Percentiles rank a stretch among this genome's conserved stretches.
phyloP scores from a whole-genome alignment of 192 early-diverging fungal genomes.

The Gigaspora rosea region DNA sequence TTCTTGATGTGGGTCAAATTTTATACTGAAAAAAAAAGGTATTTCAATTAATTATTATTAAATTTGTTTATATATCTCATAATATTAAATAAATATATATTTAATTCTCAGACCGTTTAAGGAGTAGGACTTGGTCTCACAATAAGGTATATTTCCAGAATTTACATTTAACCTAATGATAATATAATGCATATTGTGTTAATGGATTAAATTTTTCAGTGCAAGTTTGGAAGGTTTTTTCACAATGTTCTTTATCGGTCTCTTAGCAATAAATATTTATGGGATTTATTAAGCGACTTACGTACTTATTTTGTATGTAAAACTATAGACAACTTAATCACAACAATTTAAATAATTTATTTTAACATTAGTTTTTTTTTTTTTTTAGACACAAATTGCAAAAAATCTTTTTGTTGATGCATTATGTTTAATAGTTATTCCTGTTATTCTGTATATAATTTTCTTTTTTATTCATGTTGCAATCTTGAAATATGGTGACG shows the following conservation, averaged over 20 bases:
- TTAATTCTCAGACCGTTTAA: slow-evolving; percentile 62
- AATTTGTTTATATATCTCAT: background rate
- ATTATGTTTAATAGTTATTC: slow-evolving; percentile 83
- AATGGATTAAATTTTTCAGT: slow-evolving; percentile 41
- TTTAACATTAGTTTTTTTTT: background rate
- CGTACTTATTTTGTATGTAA: slow-evolving; percentile 50
- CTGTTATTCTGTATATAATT: slow-evolving; percentile 75
- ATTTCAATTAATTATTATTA: background rate
- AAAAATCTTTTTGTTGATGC: slow-evolving; percentile 83
- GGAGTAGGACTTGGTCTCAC: slow-evolving; percentile 76
- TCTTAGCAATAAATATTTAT: slow-evolving; percentile 82
- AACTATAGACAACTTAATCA: background rate
- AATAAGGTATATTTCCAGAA: slow-evolving; percentile 17
- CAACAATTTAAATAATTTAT: background rate
- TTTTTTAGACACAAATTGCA: slow-evolving; percentile 33
- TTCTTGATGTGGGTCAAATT: slow-evolving; percentile 90
- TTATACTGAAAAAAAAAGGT: slow-evolving; percentile 60
- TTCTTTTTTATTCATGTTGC: slow-evolving; percentile 91
- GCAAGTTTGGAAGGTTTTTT: slow-evolving; percentile 98
- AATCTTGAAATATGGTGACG: slow-evolving; percentile 73
- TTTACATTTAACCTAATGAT: background rate
- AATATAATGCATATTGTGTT: background rate
- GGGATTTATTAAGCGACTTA: slow-evolving; percentile 78
- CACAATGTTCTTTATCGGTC: slow-evolving; percentile 80
- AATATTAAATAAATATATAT: background rate